Evolutionary conservation across 176 grass and related monocot genomes (phyloP).

Genomic region (Oryza meyeriana): DNA sequence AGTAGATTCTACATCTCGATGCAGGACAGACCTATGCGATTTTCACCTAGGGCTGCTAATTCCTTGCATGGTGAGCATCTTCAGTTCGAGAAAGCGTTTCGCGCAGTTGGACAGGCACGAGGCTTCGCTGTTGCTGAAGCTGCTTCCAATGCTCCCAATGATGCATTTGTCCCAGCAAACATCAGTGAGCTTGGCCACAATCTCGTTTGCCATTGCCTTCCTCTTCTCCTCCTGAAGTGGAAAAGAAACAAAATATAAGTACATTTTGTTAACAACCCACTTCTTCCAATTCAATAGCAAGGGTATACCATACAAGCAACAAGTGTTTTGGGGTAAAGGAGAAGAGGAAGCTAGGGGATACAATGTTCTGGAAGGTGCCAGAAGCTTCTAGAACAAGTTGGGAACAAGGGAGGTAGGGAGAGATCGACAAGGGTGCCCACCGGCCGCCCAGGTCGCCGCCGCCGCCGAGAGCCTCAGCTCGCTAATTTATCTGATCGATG

Average conservation of each 20-base stretch:
- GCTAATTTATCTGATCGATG: too few species aligned
- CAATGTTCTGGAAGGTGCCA: too few species aligned
- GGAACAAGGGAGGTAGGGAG: too few species aligned
- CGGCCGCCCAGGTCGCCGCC: too few species aligned
- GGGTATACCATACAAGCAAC: too few species aligned
- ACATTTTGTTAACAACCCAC: too few species aligned
- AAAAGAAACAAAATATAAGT: background rate
- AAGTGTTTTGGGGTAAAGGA: too few species aligned
- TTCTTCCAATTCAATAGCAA: too few species aligned
- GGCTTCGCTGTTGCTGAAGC: conserved; percentile 63
- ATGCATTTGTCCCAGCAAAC: conserved; percentile 89
- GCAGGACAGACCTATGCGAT: background rate
- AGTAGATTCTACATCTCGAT: background rate
- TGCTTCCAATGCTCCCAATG: conserved; percentile 63
- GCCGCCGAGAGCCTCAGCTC: too few species aligned
- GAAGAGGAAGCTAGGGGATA: too few species aligned
- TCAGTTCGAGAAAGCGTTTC: conserved; percentile 63
- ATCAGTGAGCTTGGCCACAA: conserved; percentile 65
- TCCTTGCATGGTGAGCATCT: conserved; percentile 50
- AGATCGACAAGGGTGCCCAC: too few species aligned
- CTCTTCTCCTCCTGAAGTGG: conserved; percentile 59
- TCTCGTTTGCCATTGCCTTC: conserved; percentile 64
- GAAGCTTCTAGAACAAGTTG: too few species aligned
- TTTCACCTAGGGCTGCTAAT: background rate
- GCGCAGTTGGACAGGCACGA: conserved; percentile 77